These are phyloP conservation scores for Myxozyma neglecta DNA, from an alignment of 805 yeast genomes.

Conservation along the genomic window DNA sequence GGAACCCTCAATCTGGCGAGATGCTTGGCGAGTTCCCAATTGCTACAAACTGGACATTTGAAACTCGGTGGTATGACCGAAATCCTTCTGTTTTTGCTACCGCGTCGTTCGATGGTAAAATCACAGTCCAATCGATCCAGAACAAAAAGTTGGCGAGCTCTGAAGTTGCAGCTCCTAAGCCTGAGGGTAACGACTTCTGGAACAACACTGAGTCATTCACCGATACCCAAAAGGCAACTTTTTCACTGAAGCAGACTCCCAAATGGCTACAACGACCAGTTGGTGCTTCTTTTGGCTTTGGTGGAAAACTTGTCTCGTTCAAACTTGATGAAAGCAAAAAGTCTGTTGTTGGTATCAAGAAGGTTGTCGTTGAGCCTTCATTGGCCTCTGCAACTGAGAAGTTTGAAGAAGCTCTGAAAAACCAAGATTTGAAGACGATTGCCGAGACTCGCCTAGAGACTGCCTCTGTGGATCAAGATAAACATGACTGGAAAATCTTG, in stretches of 20 bases:
- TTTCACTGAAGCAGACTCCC: slow-evolving; percentile 78
- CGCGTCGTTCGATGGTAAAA: slow-evolving; percentile 46
- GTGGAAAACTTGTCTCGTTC: slow-evolving; percentile 68
- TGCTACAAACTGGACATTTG: slow-evolving; percentile 90
- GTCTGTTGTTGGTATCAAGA: slow-evolving; percentile 44
- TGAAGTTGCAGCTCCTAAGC: slow-evolving; percentile 35
- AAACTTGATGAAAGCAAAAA: slow-evolving; percentile 9
- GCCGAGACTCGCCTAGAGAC: slow-evolving; percentile 54
- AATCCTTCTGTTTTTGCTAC: slow-evolving; percentile 88
- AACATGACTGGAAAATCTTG: slow-evolving; percentile 43
- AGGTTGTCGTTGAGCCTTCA: slow-evolving; percentile 43
- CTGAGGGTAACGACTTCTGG: slow-evolving; percentile 81
- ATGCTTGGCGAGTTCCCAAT: slow-evolving; percentile 86
- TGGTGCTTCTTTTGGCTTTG: slow-evolving; percentile 85
- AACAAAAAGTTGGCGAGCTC: slow-evolving; percentile 54
- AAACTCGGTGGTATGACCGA: slow-evolving; percentile 80
- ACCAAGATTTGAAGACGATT: slow-evolving; percentile 54
- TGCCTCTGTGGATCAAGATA: slow-evolving; percentile 27
- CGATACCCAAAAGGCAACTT: slow-evolving; percentile 57
- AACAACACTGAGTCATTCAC: slow-evolving; percentile 45
- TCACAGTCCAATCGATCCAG: slow-evolving; percentile 73
- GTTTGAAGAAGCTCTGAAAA: slow-evolving; percentile 58
- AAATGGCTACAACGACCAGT: slow-evolving; percentile 77
- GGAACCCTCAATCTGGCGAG: slow-evolving; percentile 82
- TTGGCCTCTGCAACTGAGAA: slow-evolving; percentile 36